These are phyloP conservation scores for Hanseniaspora clermontiae DNA, from an alignment of 805 yeast genomes.

Conservation along the genomic window DNA sequence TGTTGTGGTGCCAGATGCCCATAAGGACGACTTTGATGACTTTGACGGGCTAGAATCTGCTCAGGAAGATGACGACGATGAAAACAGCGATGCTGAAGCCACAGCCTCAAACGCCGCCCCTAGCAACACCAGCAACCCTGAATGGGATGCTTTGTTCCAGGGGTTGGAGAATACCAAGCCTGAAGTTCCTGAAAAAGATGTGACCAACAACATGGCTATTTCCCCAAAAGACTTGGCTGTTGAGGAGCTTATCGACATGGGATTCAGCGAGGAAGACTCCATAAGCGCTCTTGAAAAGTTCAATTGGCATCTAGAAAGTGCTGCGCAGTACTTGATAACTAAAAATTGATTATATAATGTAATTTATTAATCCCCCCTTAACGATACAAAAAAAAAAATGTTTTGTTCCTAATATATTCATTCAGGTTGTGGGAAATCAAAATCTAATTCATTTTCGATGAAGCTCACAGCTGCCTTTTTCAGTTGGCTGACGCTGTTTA, in stretches of 20 bases:
- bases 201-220: constrained; percentile 25
- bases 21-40: constrained; percentile 15
- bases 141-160: constrained; percentile 89
- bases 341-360: neutral
- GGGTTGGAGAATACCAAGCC: constrained; percentile 48
- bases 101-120: neutral
- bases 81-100: constrained; percentile 18
- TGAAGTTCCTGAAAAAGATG: constrained; percentile 15
- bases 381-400: neutral
- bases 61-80: constrained; percentile 15
- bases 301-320: constrained; percentile 67
- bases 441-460: constrained; percentile 3
- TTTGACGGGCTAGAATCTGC: constrained; percentile 14
- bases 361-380: no score
- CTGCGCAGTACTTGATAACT: constrained; percentile 56
- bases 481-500: constrained; percentile 1
- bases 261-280: constrained; percentile 59
- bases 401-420: neutral
- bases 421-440: neutral
- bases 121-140: constrained; percentile 41
- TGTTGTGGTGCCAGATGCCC: constrained; percentile 13
- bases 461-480: neutral
- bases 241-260: constrained; percentile 80
- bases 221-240: constrained; percentile 46
- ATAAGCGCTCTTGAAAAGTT: constrained; percentile 53